These are phyloP conservation scores for Oxalis stricta DNA, from an alignment of 441 rosid species.

Conservation along the genomic window DNA sequence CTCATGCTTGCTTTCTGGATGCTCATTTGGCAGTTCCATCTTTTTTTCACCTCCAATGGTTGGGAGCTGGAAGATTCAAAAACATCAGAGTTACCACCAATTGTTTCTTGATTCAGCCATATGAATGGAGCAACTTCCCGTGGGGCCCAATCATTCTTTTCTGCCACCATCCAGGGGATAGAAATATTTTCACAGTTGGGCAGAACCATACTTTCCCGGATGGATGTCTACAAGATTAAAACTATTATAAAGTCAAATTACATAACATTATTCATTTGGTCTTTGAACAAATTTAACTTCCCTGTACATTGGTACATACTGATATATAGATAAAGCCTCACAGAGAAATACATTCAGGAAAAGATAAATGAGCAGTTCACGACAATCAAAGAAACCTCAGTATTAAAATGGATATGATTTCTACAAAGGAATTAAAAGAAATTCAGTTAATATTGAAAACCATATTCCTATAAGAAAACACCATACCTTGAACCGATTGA, in stretches of 20 bases:
- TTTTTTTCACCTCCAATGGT: slow-evolving; percentile 30
- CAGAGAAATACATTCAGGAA: neutral
- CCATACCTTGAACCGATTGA: slow-evolving; percentile 71
- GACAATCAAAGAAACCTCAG: too few species aligned
- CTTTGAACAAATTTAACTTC: neutral
- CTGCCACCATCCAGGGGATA: slow-evolving; percentile 83
- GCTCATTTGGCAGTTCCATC: slow-evolving; percentile 17
- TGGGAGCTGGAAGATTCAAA: slow-evolving; percentile 19
- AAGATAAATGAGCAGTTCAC: too few species aligned
- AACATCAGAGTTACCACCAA: slow-evolving; percentile 15
- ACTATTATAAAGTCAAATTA: slow-evolving; percentile 9
- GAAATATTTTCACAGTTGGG: slow-evolving; percentile 71
- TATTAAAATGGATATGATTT: too few species aligned
- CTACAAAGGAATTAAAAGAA: neutral
- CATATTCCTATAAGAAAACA: slow-evolving; percentile 5
- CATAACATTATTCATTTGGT: neutral
- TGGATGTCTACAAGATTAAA: slow-evolving; percentile 36
- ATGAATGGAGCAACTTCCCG: slow-evolving; percentile 68
- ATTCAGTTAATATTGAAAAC: neutral
- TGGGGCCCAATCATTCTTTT: slow-evolving; percentile 83
- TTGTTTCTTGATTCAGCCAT: slow-evolving; percentile 66
- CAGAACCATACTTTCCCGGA: slow-evolving; percentile 71
- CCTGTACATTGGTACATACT: neutral
- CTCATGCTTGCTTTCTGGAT: slow-evolving; percentile 23
- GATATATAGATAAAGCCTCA: neutral